Base-by-base conservation (phyloP, 192 early-diverging fungal species). In the Diversispora epigaea region DNA sequence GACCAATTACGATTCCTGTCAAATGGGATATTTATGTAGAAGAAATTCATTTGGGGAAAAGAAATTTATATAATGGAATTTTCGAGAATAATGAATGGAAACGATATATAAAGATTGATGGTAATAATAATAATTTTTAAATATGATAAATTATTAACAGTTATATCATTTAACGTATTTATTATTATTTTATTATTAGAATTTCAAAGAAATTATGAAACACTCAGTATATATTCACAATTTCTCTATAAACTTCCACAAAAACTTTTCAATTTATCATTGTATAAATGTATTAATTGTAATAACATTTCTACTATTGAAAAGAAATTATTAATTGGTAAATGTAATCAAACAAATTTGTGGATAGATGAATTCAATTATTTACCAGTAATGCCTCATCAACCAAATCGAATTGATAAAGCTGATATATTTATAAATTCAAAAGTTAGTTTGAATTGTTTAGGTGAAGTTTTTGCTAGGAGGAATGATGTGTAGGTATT, bases 31-130 rank as follows among this genome's bases (percentile, higher is more conserved):
- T 64, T n/a, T 41, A 41, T 64, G n/a, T 40, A n/a, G 62, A 43
- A 14, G 32, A 32, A n/a, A 40, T 64, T 64, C 15, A 25, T 3
- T 64, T 64, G 39, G 41, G 32, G 17, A 64, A 64, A 25, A 32
- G 62, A 43, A 14, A 41, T 17, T 64, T 64, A 4, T 64, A 64
- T 64, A 15, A 9, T 7, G 17, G 62, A 41, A 6, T 41, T 64
- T 64, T 64, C 17, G 62, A 40, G n/a, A 64, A 64, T 8, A 7
- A 12, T 43, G 62, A 64, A 7, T 64, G 62, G 62, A 40, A 32
- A n/a, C 17, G 17, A 44, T 64, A 64, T 43, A 64, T 64, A 41
- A 64, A 64, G 43, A 64, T 64, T 64, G 62, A 64, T 43, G 62
- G 62, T 64, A 32, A 43, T 25, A 40, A 43, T 25, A 40, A 41